Conservation (phyloP, 2,329 filamentous ascomycete species). For the Penicillium sp. region DNA sequence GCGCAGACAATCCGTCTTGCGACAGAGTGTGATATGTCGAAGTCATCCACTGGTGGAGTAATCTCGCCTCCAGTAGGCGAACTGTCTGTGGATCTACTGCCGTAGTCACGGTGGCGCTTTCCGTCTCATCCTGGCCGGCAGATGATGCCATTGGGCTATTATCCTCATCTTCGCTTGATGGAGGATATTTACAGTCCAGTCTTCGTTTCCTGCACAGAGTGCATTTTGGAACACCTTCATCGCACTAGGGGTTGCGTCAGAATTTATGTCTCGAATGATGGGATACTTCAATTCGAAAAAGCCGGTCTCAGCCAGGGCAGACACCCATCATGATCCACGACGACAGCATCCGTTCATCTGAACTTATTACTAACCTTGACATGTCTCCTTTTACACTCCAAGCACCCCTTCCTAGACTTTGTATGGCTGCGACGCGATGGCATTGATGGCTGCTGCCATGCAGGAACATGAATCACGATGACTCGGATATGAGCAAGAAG, state of each 20-base stretch:
- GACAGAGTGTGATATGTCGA: conserved; percentile 36
- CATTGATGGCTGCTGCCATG: conserved; percentile 20
- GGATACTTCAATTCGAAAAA: neutral
- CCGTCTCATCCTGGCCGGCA: conserved; percentile 20
- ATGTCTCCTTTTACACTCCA: conserved; percentile 40
- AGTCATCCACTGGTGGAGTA: conserved; percentile 41
- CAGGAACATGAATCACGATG: neutral
- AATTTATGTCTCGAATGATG: neutral
- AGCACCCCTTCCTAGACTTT: conserved; percentile 41
- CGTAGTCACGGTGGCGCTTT: conserved; percentile 12
- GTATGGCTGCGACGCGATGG: conserved; percentile 36
- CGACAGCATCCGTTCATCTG: neutral
- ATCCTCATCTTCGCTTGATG: conserved; percentile 22
- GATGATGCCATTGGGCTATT: conserved; percentile 20
- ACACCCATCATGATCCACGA: too few relatives aligned
- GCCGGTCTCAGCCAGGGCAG: neutral
- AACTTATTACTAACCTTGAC: conserved; percentile 33
- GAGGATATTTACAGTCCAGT: conserved; percentile 37
- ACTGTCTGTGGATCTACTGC: conserved; percentile 17
- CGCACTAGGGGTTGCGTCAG: conserved; percentile 29
- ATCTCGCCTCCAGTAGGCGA: conserved; percentile 35
- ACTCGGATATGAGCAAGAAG: neutral
- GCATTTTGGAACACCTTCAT: conserved; percentile 38
- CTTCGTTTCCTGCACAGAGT: conserved; percentile 38
- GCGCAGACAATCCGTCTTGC: conserved; percentile 29